Percentiles rank a stretch among this genome's conserved stretches.
Evolutionary conservation across 805 yeast species (phyloP).

Genomic region (Diddensiella transvaalensis): DNA sequence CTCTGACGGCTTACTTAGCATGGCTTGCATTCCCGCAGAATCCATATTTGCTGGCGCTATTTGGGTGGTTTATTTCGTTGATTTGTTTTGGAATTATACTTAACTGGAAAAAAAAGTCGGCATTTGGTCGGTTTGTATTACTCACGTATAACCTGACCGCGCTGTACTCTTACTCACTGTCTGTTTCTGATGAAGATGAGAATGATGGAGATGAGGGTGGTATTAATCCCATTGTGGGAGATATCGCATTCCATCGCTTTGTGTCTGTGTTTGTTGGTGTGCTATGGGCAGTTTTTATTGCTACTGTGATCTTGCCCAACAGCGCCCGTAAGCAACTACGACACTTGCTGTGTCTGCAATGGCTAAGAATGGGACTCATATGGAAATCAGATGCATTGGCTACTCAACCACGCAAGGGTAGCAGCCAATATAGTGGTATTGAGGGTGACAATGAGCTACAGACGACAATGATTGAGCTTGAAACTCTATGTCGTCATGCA

Average conservation of each 20-base stretch:
- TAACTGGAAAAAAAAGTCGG: conserved; percentile 54
- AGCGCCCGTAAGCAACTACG: conserved; percentile 70
- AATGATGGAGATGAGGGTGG: conserved; percentile 64
- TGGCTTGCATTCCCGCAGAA: conserved; percentile 61
- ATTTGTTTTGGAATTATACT: conserved; percentile 54
- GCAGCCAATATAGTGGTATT: conserved; percentile 25
- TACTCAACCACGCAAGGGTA: conserved; percentile 5
- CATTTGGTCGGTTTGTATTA: conserved; percentile 52
- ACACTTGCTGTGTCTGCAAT: conserved; percentile 59
- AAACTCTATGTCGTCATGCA: conserved; percentile 60
- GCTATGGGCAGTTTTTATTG: conserved; percentile 69
- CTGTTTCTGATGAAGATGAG: conserved; percentile 50
- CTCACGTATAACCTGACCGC: conserved; percentile 77
- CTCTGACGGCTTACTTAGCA: conserved; percentile 52
- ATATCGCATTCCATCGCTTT: conserved; percentile 76
- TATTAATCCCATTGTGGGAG: conserved; percentile 59
- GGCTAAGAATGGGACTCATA: conserved; percentile 76
- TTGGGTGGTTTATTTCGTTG: conserved; percentile 39
- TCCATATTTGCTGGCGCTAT: conserved; percentile 49
- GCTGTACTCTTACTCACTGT: conserved; percentile 66
- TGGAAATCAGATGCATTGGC: conserved; percentile 59
- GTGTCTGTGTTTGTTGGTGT: conserved; percentile 70
- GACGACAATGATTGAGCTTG: conserved; percentile 56
- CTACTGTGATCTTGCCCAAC: conserved; percentile 64
- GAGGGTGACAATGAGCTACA: conserved; percentile 43